Conservation (phyloP, 2,329 filamentous ascomycete species). For the Aureobasidium sp. region DNA sequence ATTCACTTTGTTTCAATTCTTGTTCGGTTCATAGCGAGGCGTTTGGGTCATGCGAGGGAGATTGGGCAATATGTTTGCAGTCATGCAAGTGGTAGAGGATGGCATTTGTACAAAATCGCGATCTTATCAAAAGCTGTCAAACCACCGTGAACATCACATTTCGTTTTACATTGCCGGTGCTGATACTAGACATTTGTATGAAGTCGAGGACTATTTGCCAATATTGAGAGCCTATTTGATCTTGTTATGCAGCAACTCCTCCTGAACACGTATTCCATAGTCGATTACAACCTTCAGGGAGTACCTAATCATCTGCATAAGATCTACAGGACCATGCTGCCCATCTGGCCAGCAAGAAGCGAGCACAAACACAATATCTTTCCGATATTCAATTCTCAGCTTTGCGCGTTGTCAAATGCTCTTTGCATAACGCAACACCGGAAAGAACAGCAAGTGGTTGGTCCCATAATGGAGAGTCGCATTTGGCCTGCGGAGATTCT, state of each 20-base stretch:
- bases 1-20: not conserved
- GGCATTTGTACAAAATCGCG: not conserved
- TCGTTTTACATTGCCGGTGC: not conserved
- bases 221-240: not conserved
- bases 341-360: not conserved
- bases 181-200: not conserved
- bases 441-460: not conserved
- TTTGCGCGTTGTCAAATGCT: not conserved
- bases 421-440: not conserved
- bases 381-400: not conserved
- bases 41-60: not conserved
- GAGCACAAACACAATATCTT: not conserved
- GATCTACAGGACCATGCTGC: not conserved
- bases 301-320: not conserved
- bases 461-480: not conserved
- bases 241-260: not conserved
- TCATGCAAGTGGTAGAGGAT: not conserved
- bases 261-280: not conserved
- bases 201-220: not conserved
- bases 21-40: constrained; percentile 7
- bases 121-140: not conserved
- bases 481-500: not conserved
- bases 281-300: too few species aligned
- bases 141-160: not conserved
- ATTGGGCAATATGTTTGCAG: too few species aligned